Evolutionary conservation across 306 rosid species (phyloP).

Genomic region (Rubus parviflorus): DNA sequence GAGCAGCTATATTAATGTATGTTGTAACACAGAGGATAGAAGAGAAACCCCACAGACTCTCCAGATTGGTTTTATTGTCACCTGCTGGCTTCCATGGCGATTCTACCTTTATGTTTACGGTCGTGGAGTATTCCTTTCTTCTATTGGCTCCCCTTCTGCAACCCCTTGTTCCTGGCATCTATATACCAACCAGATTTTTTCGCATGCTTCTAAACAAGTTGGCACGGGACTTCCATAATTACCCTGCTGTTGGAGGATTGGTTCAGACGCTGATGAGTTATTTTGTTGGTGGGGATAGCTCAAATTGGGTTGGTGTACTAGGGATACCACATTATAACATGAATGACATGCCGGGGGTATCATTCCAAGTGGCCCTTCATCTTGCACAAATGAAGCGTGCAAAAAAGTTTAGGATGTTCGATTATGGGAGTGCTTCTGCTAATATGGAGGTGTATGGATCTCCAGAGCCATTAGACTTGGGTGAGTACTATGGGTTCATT

Average conservation of each 20-base stretch:
- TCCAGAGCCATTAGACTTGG: slow-evolving; percentile 70
- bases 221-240: slow-evolving; percentile 84
- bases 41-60: slow-evolving; percentile 83
- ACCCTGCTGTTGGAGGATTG: slow-evolving; percentile 90
- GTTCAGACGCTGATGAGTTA: slow-evolving; percentile 92
- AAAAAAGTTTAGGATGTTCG: slow-evolving; percentile 66
- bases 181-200: slow-evolving; percentile 85
- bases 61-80: slow-evolving; percentile 75
- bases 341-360: slow-evolving; percentile 94
- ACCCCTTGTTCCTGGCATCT: slow-evolving; percentile 71
- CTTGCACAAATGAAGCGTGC: slow-evolving; percentile 84
- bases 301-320: slow-evolving; percentile 92
- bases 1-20: slow-evolving; percentile 79
- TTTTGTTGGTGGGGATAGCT: slow-evolving; percentile 88
- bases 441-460: slow-evolving; percentile 65
- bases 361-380: slow-evolving; percentile 73
- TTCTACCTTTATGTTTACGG: slow-evolving; percentile 58
- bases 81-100: slow-evolving; percentile 94
- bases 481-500: slow-evolving; percentile 52
- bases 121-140: slow-evolving; percentile 49
- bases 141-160: slow-evolving; percentile 63
- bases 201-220: slow-evolving; percentile 90
- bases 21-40: slow-evolving; percentile 55
- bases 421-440: slow-evolving; percentile 57
- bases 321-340: slow-evolving; percentile 91